These are phyloP conservation scores for Alisma plantagoaquatica DNA, from an alignment of 106 monocot species.

Conservation along the genomic window DNA sequence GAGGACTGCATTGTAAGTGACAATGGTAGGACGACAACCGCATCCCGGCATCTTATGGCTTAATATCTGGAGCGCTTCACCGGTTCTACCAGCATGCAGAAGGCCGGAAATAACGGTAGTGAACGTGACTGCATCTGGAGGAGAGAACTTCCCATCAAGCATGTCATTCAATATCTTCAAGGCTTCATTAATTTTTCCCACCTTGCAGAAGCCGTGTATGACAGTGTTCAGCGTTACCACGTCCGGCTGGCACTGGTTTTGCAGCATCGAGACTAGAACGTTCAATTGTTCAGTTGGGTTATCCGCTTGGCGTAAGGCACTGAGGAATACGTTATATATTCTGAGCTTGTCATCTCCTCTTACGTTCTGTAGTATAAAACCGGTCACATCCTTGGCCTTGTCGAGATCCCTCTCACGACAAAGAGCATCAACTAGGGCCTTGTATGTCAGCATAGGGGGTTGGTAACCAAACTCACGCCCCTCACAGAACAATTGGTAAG, in stretches of 20 bases:
- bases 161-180: slow-evolving; percentile 72
- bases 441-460: slow-evolving; percentile 51
- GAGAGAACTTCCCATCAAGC: slow-evolving; percentile 62
- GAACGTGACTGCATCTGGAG: slow-evolving; percentile 84
- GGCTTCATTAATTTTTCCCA: slow-evolving; percentile 54
- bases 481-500: slow-evolving; percentile 76
- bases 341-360: slow-evolving; percentile 29
- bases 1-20: slow-evolving; percentile 63
- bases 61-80: slow-evolving; percentile 61
- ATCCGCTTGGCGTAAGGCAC: slow-evolving; percentile 39
- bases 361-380: slow-evolving; percentile 43
- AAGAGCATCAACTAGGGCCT: slow-evolving; percentile 59
- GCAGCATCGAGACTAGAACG: slow-evolving; percentile 76
- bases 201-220: slow-evolving; percentile 82
- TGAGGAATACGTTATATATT: slow-evolving; percentile 72
- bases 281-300: slow-evolving; percentile 79
- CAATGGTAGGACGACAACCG: slow-evolving; percentile 48
- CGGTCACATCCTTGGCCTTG: slow-evolving; percentile 64
- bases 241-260: slow-evolving; percentile 64
- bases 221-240: slow-evolving; percentile 80
- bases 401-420: slow-evolving; percentile 51
- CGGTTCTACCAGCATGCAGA: slow-evolving; percentile 34
- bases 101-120: slow-evolving; percentile 59
- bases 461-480: slow-evolving; percentile 56
- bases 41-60: slow-evolving; percentile 25